These are phyloP conservation scores for Fusarium illudens DNA, from an alignment of 2,329 filamentous ascomycete species.

Conservation along the genomic window DNA sequence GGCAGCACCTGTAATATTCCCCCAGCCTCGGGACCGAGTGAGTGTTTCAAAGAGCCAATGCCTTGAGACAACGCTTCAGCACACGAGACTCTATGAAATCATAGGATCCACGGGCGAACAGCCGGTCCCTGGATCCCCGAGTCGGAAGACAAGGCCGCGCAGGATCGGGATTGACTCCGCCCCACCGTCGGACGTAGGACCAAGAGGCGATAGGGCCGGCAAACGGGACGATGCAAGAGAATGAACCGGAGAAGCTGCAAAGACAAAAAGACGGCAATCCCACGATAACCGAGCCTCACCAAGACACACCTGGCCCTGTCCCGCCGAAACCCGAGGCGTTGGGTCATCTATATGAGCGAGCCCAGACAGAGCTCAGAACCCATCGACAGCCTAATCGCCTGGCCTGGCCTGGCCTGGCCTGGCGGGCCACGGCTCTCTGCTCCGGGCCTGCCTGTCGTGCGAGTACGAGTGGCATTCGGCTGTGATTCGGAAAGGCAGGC, in stretches of 20 bases:
- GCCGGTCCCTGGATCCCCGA: conserved; percentile 28
- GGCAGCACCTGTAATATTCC: background rate
- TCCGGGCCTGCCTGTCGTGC: conserved; percentile 30
- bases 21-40: background rate
- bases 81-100: conserved; percentile 19
- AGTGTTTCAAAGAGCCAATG: background rate
- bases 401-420: too few species aligned
- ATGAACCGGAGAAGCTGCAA: conserved; percentile 24
- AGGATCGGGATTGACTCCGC: conserved; percentile 29
- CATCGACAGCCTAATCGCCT: too few species aligned
- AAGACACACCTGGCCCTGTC: background rate
- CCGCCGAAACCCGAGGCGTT: conserved; percentile 14
- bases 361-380: too few species aligned
- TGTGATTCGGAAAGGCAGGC: conserved; percentile 31
- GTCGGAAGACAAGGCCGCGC: conserved; percentile 32
- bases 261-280: conserved; percentile 1
- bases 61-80: conserved; percentile 2
- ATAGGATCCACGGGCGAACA: conserved; percentile 28
- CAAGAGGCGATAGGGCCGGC: conserved; percentile 22
- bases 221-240: conserved; percentile 33
- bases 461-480: conserved; percentile 36
- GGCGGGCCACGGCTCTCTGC: conserved; percentile 17
- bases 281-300: conserved; percentile 16
- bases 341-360: conserved; percentile 18
- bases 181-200: conserved; percentile 32